Percentiles rank a stretch among this genome's conserved stretches.
These are phyloP conservation scores for Stachybotrys chartarum DNA, from an alignment of 2,329 filamentous ascomycete species.

Conservation along the genomic window DNA sequence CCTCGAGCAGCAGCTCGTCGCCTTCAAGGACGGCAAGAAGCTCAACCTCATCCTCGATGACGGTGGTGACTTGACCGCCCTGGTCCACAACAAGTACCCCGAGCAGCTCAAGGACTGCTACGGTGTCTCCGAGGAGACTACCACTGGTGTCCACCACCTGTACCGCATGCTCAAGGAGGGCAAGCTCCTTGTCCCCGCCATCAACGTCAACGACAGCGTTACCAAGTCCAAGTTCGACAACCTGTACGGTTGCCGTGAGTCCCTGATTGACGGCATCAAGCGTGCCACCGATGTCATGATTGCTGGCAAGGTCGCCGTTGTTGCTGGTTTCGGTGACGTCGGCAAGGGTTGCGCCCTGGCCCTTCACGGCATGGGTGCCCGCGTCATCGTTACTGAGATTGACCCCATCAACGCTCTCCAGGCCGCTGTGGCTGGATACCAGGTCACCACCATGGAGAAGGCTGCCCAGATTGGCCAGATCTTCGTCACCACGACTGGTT, in stretches of 20 bases:
- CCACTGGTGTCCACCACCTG: constrained; percentile 98
- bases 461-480: constrained; percentile 85
- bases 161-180: constrained; percentile 95
- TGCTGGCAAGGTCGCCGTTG: constrained; percentile 96
- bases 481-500: constrained; percentile 98
- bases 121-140: constrained; percentile 98
- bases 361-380: constrained; percentile 94
- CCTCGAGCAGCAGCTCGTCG: constrained; percentile 91
- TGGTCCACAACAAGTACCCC: constrained; percentile 97
- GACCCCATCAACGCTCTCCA: constrained; percentile 99
- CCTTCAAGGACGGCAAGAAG: constrained; percentile 95
- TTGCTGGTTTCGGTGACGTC: constrained; percentile 97
- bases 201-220: constrained; percentile 99
- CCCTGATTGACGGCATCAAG: constrained; percentile 98
- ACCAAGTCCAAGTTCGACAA: constrained; percentile 99
- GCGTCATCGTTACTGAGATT: constrained; percentile 92
- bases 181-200: constrained; percentile 83
- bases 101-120: constrained; percentile 98
- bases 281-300: constrained; percentile 99
- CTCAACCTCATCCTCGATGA: constrained; percentile 99
- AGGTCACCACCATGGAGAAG: constrained; percentile 98
- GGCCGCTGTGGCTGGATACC: constrained; percentile 93
- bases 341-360: constrained; percentile 97
- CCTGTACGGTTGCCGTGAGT: constrained; percentile 98
- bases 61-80: constrained; percentile 90